These are phyloP conservation scores for Suillus spraguei DNA, from an alignment of 768 basidiomycete species.

Conservation along the genomic window DNA sequence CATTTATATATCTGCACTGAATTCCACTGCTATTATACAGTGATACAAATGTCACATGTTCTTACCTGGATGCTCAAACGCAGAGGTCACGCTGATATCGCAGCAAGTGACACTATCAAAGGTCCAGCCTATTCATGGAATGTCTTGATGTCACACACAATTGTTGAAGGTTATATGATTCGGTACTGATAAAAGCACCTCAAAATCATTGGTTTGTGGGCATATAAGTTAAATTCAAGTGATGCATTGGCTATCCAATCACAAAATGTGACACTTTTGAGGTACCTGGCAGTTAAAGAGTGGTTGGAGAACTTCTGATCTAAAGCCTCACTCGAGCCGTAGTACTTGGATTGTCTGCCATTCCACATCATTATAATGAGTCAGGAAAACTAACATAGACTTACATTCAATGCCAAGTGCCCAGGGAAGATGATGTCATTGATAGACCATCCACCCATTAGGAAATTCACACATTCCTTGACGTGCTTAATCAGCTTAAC, in stretches of 20 bases:
- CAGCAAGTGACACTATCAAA: neutral
- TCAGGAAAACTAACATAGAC: constrained; percentile 2
- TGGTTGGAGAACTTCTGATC: constrained; percentile 58
- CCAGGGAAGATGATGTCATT: constrained; percentile 41
- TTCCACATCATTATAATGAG: neutral
- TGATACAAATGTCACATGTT: neutral
- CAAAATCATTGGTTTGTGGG: neutral
- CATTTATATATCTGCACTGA: too few relatives aligned
- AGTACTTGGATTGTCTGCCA: constrained; percentile 49
- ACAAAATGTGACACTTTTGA: neutral
- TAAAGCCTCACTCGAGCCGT: constrained; percentile 55
- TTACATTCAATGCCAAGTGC: constrained; percentile 42
- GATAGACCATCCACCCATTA: constrained; percentile 37
- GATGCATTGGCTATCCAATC: neutral
- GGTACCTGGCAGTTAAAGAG: constrained; percentile 44
- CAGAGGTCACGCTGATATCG: neutral
- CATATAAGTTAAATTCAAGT: neutral
- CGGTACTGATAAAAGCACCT: neutral
- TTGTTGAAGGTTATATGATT: neutral
- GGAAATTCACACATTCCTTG: too few relatives aligned
- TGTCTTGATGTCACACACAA: neutral
- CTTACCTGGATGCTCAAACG: neutral
- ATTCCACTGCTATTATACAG: neutral
- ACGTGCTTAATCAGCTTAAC: too few relatives aligned
- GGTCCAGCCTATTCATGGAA: neutral